A percentile compares a stretch with the other conserved stretches of the same genome.
These are phyloP conservation scores for Arabidopsis arenosa DNA, from an alignment of 345 rosid species.

Conservation along the genomic window DNA sequence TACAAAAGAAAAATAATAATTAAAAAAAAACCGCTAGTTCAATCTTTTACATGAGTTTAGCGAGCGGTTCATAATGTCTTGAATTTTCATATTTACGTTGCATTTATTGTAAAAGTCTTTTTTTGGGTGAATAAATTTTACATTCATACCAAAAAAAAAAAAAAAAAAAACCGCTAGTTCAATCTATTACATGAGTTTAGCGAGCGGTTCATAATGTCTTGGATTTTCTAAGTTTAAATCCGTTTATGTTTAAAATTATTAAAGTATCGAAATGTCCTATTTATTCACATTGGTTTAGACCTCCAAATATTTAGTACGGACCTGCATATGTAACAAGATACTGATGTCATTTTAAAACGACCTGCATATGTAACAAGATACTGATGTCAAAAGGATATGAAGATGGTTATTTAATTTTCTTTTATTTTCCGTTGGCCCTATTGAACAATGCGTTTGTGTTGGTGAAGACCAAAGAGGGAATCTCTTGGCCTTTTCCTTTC, in stretches of 20 bases:
- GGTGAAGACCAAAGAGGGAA: conserved; percentile 37
- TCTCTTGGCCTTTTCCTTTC: conserved; percentile 28
- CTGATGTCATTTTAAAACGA: conserved; percentile 11
- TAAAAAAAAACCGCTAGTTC: background rate
- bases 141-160: no score
- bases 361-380: conserved; percentile 8
- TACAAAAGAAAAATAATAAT: no score
- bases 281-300: background rate
- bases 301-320: background rate
- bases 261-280: background rate
- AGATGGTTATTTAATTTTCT: background rate
- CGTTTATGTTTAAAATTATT: background rate
- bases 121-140: no score
- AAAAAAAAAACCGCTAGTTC: no score
- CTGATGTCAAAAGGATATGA: conserved; percentile 24
- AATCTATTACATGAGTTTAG: background rate
- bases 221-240: background rate
- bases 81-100: no score
- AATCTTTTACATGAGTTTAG: background rate
- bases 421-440: background rate
- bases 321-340: conserved; percentile 8
- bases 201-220: background rate
- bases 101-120: no score
- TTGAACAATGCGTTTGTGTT: conserved; percentile 32
- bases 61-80: background rate